A percentile compares a stretch with the other conserved stretches of the same genome.
Conservation (phyloP, 2,329 filamentous ascomycete species). For the Penicillium sp. region DNA sequence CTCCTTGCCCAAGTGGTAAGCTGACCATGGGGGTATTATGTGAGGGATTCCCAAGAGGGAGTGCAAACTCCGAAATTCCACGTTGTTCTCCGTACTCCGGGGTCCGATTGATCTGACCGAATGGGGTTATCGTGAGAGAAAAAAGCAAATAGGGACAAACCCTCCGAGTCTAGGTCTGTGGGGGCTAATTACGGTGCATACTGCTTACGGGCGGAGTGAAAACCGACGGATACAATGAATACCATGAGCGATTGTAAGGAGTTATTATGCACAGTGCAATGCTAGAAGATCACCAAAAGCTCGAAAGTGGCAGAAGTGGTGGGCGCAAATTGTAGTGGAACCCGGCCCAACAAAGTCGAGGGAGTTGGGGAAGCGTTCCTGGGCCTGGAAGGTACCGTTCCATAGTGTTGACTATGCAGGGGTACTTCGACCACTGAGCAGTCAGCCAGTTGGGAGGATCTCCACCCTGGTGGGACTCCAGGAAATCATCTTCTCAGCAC, state of each 20-base stretch:
- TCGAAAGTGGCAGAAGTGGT: slow-evolving; percentile 3
- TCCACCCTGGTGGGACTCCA: slow-evolving; percentile 20
- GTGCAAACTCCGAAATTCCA: background rate
- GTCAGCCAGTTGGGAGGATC: slow-evolving; percentile 14
- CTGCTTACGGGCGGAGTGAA: no score
- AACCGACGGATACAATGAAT: no score
- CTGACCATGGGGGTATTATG: no score
- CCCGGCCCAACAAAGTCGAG: slow-evolving; percentile 29
- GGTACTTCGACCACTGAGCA: slow-evolving; percentile 11
- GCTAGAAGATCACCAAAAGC: background rate
- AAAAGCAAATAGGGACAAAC: background rate
- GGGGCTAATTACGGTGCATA: no score
- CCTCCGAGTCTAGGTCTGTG: background rate
- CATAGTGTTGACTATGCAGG: slow-evolving; percentile 12
- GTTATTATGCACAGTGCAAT: background rate
- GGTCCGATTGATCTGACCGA: no score
- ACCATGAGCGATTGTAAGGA: background rate
- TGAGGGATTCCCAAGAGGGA: no score
- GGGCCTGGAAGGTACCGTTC: slow-evolving; percentile 13
- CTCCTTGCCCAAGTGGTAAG: no score
- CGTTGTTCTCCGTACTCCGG: background rate
- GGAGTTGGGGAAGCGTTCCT: slow-evolving; percentile 25
- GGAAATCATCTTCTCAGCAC: slow-evolving; percentile 23
- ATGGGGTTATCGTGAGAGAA: no score
- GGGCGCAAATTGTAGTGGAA: slow-evolving; percentile 18